Percentiles rank a stretch among this genome's conserved stretches.
phyloP scores from a whole-genome alignment of 2,329 filamentous ascomycete genomes.

The Cladosporium sp. region DNA sequence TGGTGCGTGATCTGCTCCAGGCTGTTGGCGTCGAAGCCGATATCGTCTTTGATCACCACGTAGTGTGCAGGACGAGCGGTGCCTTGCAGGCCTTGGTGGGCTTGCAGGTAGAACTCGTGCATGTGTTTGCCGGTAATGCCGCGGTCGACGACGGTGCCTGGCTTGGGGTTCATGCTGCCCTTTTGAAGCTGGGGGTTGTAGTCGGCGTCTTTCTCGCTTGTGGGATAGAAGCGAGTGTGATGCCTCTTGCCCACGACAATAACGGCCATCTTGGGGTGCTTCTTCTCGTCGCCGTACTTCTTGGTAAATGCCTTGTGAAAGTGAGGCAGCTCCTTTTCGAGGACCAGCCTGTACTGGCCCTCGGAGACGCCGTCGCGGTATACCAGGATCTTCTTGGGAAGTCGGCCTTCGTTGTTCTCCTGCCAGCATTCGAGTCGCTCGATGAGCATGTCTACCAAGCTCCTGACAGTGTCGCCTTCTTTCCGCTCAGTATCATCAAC shows the following conservation, averaged over 20 bases:
- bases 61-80: slow-evolving; percentile 85
- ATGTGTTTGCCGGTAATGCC: slow-evolving; percentile 70
- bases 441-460: slow-evolving; percentile 52
- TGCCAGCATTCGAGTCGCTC: slow-evolving; percentile 65
- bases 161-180: slow-evolving; percentile 61
- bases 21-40: slow-evolving; percentile 53
- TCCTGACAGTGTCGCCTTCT: neutral
- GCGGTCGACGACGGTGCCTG: slow-evolving; percentile 81
- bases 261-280: slow-evolving; percentile 63
- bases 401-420: slow-evolving; percentile 47
- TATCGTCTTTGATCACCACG: slow-evolving; percentile 55
- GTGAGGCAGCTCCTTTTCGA: slow-evolving; percentile 62
- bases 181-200: slow-evolving; percentile 29
- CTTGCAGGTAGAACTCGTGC: slow-evolving; percentile 84
- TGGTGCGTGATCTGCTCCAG: slow-evolving; percentile 72
- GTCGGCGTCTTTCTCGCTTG: slow-evolving; percentile 40
- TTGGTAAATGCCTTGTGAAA: slow-evolving; percentile 62
- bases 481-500: slow-evolving; percentile 42
- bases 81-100: slow-evolving; percentile 75
- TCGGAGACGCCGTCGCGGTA: slow-evolving; percentile 91
- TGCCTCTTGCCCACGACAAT: slow-evolving; percentile 85
- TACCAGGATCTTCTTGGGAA: slow-evolving; percentile 73
- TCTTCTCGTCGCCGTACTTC: slow-evolving; percentile 52
- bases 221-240: slow-evolving; percentile 82
- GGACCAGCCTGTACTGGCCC: slow-evolving; percentile 69